These are phyloP conservation scores for Dothideomycetes sp. DNA, from an alignment of 2,329 filamentous ascomycete genomes.

Conservation along the genomic window DNA sequence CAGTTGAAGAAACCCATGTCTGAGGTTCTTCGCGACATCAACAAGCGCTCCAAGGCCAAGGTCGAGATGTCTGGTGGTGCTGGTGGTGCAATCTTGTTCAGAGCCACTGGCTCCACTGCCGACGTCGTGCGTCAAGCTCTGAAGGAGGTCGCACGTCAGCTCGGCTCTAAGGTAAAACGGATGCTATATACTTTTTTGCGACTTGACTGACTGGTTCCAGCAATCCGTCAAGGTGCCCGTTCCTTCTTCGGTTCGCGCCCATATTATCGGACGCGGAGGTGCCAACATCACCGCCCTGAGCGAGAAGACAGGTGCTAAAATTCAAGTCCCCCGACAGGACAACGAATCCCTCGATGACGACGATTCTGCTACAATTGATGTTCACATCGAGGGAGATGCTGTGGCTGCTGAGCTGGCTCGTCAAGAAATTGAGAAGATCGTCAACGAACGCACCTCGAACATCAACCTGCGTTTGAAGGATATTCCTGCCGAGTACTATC, in stretches of 20 bases:
- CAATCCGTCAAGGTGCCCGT: conserved; percentile 67
- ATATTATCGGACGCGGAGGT: conserved; percentile 89
- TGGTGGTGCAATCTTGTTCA: conserved; percentile 67
- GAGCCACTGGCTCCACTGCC: conserved; percentile 66
- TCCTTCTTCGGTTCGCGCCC: conserved; percentile 71
- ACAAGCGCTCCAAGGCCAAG: conserved; percentile 79
- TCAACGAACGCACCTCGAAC: conserved; percentile 73
- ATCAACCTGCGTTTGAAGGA: conserved; percentile 72
- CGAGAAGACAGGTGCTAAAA: conserved; percentile 78
- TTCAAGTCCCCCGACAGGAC: conserved; percentile 79
- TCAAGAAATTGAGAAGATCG: conserved; percentile 77
- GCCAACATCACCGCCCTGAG: conserved; percentile 83
- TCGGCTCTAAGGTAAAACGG: conserved; percentile 66
- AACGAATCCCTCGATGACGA: conserved; percentile 54
- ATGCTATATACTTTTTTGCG: not conserved
- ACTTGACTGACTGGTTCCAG: conserved; percentile 28
- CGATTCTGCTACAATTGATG: conserved; percentile 68
- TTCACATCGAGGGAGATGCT: conserved; percentile 83
- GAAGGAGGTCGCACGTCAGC: conserved; percentile 78
- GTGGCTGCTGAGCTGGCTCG: conserved; percentile 76
- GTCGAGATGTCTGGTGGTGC: conserved; percentile 68
- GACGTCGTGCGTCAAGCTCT: conserved; percentile 80
- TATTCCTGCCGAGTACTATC: conserved; percentile 87
- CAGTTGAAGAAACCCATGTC: conserved; percentile 77
- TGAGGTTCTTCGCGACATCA: conserved; percentile 85